phyloP scores from a whole-genome alignment of 257 asterid species.

The Ehretia macrophylla region DNA sequence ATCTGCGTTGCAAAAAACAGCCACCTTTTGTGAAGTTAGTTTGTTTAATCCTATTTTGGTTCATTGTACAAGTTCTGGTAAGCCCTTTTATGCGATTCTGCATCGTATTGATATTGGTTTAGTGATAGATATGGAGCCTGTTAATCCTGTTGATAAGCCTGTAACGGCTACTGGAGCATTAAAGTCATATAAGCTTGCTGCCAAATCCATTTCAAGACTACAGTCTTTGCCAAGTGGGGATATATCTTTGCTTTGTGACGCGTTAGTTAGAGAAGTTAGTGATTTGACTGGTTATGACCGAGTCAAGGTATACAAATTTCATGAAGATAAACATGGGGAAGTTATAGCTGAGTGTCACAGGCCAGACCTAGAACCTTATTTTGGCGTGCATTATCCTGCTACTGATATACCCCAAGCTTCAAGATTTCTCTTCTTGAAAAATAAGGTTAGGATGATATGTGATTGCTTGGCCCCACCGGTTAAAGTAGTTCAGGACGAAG shows the following conservation, averaged over 20 bases:
- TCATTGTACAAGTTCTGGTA: constrained; percentile 49
- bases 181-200: constrained; percentile 69
- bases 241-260: constrained; percentile 49
- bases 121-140: constrained; percentile 69
- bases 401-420: constrained; percentile 80
- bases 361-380: constrained; percentile 55
- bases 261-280: constrained; percentile 55
- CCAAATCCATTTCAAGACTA: constrained; percentile 58
- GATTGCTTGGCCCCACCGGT: constrained; percentile 56
- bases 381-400: constrained; percentile 77
- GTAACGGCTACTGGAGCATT: constrained; percentile 68
- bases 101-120: constrained; percentile 63
- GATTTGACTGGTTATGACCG: constrained; percentile 66
- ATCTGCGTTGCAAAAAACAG: constrained; percentile 63
- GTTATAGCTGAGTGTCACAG: constrained; percentile 54
- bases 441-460: constrained; percentile 73
- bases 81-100: constrained; percentile 67
- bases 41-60: constrained; percentile 62
- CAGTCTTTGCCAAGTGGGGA: constrained; percentile 59
- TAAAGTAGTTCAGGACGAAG: constrained; percentile 48
- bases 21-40: constrained; percentile 47
- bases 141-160: constrained; percentile 53
- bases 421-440: constrained; percentile 71
- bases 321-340: constrained; percentile 74
- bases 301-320: constrained; percentile 72